Evolutionary conservation across 352 stramenopile genomes (phyloP).

Genomic region (Thalassiosira delicatula): DNA sequence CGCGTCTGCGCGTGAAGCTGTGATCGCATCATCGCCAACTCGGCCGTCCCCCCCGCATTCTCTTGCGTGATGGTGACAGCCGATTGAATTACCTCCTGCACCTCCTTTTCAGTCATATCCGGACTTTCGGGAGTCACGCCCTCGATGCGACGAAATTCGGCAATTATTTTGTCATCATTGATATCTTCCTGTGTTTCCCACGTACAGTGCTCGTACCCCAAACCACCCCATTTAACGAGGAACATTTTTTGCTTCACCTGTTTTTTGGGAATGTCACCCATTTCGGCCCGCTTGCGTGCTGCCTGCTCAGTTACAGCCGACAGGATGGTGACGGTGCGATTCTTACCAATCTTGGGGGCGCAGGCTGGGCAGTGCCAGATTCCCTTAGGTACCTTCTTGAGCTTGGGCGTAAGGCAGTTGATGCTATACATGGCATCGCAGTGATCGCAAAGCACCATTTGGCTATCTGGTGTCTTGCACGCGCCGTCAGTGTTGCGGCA

Average conservation of each 20-base stretch:
- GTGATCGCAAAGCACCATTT: conserved; percentile 88
- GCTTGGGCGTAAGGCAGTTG: conserved; percentile 82
- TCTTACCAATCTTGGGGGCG: conserved; percentile 81
- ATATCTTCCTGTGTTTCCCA: conserved; percentile 98
- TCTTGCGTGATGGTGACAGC: conserved; percentile 64
- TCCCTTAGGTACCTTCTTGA: conserved; percentile 84
- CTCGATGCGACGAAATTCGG: conserved; percentile 80
- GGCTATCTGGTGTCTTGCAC: conserved; percentile 72
- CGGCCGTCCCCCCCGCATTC: conserved; percentile 64
- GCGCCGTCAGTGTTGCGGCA: conserved; percentile 82
- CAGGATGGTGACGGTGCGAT: conserved; percentile 72
- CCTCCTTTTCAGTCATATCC: conserved; percentile 71
- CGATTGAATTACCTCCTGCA: conserved; percentile 68
- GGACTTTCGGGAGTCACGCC: conserved; percentile 78
- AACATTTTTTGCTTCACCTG: conserved; percentile 90
- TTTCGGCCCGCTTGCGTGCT: conserved; percentile 81
- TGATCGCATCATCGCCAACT: conserved; percentile 61
- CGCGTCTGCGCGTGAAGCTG: conserved; percentile 75
- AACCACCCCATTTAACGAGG: conserved; percentile 98
- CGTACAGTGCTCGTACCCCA: conserved; percentile 96
- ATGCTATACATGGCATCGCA: conserved; percentile 89
- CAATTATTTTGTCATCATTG: conserved; percentile 87
- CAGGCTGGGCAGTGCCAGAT: conserved; percentile 87
- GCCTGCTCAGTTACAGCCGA: conserved; percentile 82
- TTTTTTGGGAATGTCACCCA: conserved; percentile 84